Conservation (phyloP, 257 asterid genomes). For the Anisodus tanguticus region DNA sequence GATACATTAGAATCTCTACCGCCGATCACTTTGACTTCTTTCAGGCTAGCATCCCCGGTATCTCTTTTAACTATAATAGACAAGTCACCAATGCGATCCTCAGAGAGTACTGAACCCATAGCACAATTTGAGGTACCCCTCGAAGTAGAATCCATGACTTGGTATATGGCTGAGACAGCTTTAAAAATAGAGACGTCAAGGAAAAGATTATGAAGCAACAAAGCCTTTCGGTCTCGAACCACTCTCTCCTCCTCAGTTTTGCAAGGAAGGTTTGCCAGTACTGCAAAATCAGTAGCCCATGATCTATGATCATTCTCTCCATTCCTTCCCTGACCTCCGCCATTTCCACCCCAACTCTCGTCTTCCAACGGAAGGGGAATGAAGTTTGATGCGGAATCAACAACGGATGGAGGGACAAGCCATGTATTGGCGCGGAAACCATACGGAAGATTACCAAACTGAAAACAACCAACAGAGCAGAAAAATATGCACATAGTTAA, state of each 20-base stretch:
- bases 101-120: conserved; percentile 66
- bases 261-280: conserved; percentile 84
- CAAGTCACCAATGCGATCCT: conserved; percentile 74
- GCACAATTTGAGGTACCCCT: conserved; percentile 43
- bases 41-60: conserved; percentile 61
- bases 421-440: conserved; percentile 98
- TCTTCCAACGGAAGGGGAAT: conserved; percentile 80
- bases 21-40: conserved; percentile 59
- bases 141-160: conserved; percentile 55
- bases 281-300: conserved; percentile 89
- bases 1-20: conserved; percentile 48
- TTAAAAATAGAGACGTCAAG: conserved; percentile 78
- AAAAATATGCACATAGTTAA: conserved; percentile 16
- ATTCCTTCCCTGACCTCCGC: conserved; percentile 88
- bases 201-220: conserved; percentile 92
- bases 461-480: conserved; percentile 43
- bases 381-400: conserved; percentile 57
- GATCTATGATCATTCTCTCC: conserved; percentile 85
- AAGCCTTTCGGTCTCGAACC: conserved; percentile 93
- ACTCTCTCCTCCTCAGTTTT: conserved; percentile 96
- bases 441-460: conserved; percentile 98
- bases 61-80: conserved; percentile 71
- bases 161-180: conserved; percentile 85
- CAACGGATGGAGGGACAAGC: conserved; percentile 81
- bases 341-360: conserved; percentile 91